Evolutionary conservation across 148 eudicot genomes (phyloP).

Genomic region (Rhododendron ferrugineum): DNA sequence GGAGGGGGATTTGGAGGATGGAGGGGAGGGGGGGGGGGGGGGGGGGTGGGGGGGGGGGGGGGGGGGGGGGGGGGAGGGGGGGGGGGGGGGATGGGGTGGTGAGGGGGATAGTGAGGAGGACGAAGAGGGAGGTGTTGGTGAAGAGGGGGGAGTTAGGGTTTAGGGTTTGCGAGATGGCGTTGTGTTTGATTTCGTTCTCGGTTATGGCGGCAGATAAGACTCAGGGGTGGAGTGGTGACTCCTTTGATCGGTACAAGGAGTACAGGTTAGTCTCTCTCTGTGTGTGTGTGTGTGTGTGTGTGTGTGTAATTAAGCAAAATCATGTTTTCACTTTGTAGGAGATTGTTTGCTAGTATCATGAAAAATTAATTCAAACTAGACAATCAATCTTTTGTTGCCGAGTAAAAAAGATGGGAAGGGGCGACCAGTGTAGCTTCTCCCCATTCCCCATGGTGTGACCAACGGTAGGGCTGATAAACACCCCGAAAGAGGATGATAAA

Average conservation of each 20-base stretch:
- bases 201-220: conserved; percentile 86
- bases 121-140: conserved; percentile 34
- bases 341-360: not conserved
- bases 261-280: conserved; percentile 44
- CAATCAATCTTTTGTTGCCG: too few relatives aligned
- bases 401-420: too few relatives aligned
- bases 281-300: too few relatives aligned
- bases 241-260: conserved; percentile 83
- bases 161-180: conserved; percentile 56
- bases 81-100: conserved; percentile 29
- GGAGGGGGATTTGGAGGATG: conserved; percentile 5
- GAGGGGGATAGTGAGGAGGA: conserved; percentile 28
- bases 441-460: too few relatives aligned
- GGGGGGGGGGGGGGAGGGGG: conserved; percentile 26
- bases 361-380: not conserved
- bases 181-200: conserved; percentile 67
- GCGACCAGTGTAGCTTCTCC: too few relatives aligned
- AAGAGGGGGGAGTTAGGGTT: conserved; percentile 48
- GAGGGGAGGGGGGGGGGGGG: conserved; percentile 22
- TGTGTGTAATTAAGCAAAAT: not conserved
- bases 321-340: not conserved
- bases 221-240: conserved; percentile 93
- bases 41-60: conserved; percentile 30
- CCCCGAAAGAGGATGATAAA: too few relatives aligned
- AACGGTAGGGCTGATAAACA: too few relatives aligned